Evolutionary conservation across 1,284 basidiomycete genomes (phyloP).

Genomic region (Ustilago sp.): DNA sequence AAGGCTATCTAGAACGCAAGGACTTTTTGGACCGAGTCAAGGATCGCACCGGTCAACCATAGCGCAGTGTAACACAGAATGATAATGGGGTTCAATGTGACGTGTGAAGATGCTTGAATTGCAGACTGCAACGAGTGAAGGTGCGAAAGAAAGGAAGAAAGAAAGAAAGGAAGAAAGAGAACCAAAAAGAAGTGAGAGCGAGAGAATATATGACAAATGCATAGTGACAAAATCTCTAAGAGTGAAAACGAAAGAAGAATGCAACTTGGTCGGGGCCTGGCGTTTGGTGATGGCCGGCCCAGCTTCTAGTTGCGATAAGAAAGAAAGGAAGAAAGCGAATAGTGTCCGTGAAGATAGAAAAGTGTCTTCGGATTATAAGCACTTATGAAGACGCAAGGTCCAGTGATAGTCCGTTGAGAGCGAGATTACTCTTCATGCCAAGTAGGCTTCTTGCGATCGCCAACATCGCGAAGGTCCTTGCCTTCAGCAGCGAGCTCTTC

Average conservation of each 20-base stretch:
- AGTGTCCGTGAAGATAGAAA: conserved; percentile 8
- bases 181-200: not conserved
- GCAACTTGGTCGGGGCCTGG: conserved; percentile 3
- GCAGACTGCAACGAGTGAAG: not conserved
- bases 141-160: conserved; percentile 1
- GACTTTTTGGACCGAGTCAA: conserved; percentile 67
- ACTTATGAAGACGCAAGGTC: too few species aligned
- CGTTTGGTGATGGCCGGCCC: not conserved
- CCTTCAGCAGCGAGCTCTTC: conserved; percentile 59
- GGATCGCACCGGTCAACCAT: conserved; percentile 38
- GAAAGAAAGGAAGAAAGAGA: conserved; percentile 1
- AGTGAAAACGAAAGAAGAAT: not conserved
- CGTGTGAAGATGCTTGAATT: not conserved
- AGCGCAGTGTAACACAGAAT: not conserved
- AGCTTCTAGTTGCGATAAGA: not conserved
- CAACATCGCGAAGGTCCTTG: conserved; percentile 48
- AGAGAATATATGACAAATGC: not conserved
- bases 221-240: not conserved
- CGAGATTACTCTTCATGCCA: conserved; percentile 41
- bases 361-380: not conserved
- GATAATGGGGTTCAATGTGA: too few species aligned
- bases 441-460: conserved; percentile 55
- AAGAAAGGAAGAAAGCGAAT: not conserved
- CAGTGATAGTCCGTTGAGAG: not conserved
- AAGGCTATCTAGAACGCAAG: conserved; percentile 63